phyloP scores from a whole-genome alignment of 164 flowering plant genomes.

The Aristolochia californica region DNA sequence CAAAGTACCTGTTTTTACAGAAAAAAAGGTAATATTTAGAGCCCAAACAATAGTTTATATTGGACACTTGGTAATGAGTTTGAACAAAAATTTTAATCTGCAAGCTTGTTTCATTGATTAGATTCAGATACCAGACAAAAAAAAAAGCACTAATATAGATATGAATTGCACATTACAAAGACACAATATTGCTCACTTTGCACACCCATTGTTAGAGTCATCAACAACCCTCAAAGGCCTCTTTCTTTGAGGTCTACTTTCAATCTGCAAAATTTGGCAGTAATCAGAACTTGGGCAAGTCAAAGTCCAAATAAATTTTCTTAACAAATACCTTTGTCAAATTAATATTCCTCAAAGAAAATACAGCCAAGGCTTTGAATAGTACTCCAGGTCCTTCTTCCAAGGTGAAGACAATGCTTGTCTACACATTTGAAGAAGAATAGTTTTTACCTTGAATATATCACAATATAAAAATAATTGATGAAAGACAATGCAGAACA shows the following conservation, averaged over 20 bases:
- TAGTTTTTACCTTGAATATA: not conserved
- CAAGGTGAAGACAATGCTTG: conserved; percentile 86
- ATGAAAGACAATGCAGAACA: not conserved
- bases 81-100: no score
- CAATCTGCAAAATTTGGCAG: conserved; percentile 40
- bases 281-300: conserved; percentile 6
- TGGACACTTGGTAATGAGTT: no score
- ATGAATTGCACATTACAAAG: not conserved
- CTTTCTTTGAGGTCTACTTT: conserved; percentile 82
- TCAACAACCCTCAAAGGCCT: conserved; percentile 81
- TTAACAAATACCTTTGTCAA: conserved; percentile 64
- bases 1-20: conserved; percentile 61
- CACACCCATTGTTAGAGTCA: conserved; percentile 69
- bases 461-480: not conserved
- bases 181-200: conserved; percentile 48
- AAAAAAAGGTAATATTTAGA: no score
- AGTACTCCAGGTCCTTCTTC: conserved; percentile 95
- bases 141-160: no score
- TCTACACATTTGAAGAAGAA: conserved; percentile 31
- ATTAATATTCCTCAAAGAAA: conserved; percentile 73
- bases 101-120: no score
- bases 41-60: no score
- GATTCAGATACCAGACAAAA: no score
- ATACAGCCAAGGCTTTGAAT: conserved; percentile 90
- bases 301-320: not conserved